Percentiles rank a stretch among this genome's conserved stretches.
Conservation (phyloP, 78 protist genomes). For the Protostelium mycophagum region DNA sequence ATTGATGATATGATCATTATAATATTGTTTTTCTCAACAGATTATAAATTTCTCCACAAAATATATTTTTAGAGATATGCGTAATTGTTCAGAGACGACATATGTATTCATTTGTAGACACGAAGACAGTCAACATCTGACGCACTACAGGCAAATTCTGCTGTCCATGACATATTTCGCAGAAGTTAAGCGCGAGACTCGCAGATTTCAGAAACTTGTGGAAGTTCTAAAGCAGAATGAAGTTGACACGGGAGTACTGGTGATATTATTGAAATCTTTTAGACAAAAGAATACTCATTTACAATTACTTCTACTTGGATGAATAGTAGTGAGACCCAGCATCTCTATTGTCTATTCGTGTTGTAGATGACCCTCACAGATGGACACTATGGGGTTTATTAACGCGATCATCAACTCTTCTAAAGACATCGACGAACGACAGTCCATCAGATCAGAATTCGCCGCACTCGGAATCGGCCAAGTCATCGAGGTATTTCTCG, state of each 20-base stretch:
- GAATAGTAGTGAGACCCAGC: no score
- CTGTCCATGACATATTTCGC: background rate
- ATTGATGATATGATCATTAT: no score
- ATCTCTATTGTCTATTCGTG: background rate
- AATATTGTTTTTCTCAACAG: no score
- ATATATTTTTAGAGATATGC: no score
- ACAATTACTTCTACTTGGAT: no score
- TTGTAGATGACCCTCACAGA: no score
- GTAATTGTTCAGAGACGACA: no score
- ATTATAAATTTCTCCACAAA: no score
- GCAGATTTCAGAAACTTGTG: background rate
- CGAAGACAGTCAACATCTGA: no score
- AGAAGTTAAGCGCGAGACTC: background rate
- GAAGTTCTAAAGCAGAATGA: background rate
- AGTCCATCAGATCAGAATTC: background rate
- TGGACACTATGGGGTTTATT: background rate
- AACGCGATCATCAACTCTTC: background rate
- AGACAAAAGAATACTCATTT: no score
- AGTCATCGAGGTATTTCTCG: background rate
- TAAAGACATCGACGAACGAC: background rate
- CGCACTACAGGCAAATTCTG: background rate
- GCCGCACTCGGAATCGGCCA: background rate
- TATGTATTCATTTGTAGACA: no score
- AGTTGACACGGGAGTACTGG: background rate
- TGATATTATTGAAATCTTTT: background rate